A percentile compares a stretch with the other conserved stretches of the same genome.
Evolutionary conservation across 805 yeast species (phyloP).

Genomic region (Kodamaea jinghongensis): DNA sequence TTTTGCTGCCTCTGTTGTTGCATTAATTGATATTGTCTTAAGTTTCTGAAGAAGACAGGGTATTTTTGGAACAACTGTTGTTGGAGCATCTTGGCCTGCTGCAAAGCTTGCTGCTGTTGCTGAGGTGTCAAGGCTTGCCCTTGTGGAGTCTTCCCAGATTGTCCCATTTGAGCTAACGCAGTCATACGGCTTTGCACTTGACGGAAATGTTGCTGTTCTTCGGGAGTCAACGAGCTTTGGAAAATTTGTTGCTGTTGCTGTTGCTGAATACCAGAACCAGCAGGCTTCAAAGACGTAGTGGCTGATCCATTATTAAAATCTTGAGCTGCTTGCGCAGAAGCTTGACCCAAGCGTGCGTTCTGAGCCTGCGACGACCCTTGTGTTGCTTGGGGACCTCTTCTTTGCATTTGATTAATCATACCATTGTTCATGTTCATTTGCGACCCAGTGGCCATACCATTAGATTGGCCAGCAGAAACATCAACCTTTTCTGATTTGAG

Average conservation of each 20-base stretch:
- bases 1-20: slow-evolving; percentile 24
- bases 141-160: slow-evolving; percentile 43
- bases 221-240: slow-evolving; percentile 38
- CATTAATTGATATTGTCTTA: slow-evolving; percentile 24
- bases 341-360: not conserved
- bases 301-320: too few species aligned
- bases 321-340: not conserved
- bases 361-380: not conserved
- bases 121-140: slow-evolving; percentile 39
- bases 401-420: slow-evolving; percentile 3
- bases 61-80: slow-evolving; percentile 27
- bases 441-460: not conserved
- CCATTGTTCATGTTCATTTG: slow-evolving; percentile 3
- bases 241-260: slow-evolving; percentile 47
- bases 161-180: slow-evolving; percentile 42
- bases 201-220: slow-evolving; percentile 41
- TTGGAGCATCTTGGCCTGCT: slow-evolving; percentile 35
- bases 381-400: not conserved
- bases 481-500: slow-evolving; percentile 1
- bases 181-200: slow-evolving; percentile 39
- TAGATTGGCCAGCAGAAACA: not conserved
- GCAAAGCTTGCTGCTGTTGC: slow-evolving; percentile 44
- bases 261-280: slow-evolving; percentile 18
- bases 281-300: too few species aligned
- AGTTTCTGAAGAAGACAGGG: slow-evolving; percentile 26